phyloP scores from a whole-genome alignment of 106 monocot genomes.

The Platanthera guangdongensis region DNA sequence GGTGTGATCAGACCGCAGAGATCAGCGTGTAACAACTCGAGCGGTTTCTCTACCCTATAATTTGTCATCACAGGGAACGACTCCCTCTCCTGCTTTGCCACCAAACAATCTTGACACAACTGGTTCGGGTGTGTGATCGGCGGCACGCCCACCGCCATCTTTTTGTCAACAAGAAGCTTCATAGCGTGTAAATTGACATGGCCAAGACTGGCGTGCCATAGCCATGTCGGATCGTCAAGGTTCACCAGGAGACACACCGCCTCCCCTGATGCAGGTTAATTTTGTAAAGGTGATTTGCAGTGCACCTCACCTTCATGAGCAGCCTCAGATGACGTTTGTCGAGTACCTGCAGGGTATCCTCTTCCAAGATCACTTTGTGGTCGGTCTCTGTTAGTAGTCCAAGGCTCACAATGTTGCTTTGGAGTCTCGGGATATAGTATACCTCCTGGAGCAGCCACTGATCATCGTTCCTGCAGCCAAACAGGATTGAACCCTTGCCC shows the following conservation, averaged over 20 bases:
- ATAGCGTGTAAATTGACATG: too few relatives aligned
- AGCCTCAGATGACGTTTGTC: not conserved
- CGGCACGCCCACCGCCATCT: not conserved
- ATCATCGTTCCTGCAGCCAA: not conserved
- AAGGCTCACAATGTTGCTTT: constrained; percentile 10
- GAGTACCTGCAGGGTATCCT: not conserved
- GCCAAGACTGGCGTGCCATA: constrained; percentile 1
- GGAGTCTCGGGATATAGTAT: constrained; percentile 5
- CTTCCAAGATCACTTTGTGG: constrained; percentile 1
- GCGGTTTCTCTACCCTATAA: too few relatives aligned
- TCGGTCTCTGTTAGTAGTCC: not conserved
- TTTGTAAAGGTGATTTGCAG: not conserved
- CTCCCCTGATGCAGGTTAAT: not conserved
- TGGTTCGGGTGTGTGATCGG: too few relatives aligned
- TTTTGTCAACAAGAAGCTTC: not conserved
- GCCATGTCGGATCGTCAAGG: not conserved
- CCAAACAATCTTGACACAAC: too few relatives aligned
- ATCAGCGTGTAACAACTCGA: too few relatives aligned
- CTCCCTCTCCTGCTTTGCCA: too few relatives aligned
- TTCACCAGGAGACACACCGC: not conserved
- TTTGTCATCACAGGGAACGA: too few relatives aligned
- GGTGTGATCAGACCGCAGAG: too few relatives aligned
- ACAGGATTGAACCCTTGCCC: not conserved
- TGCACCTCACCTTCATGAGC: not conserved
- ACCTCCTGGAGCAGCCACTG: not conserved